Conservation (phyloP, 2,329 filamentous ascomycete species). For the Simplicillium aogashimaense region DNA sequence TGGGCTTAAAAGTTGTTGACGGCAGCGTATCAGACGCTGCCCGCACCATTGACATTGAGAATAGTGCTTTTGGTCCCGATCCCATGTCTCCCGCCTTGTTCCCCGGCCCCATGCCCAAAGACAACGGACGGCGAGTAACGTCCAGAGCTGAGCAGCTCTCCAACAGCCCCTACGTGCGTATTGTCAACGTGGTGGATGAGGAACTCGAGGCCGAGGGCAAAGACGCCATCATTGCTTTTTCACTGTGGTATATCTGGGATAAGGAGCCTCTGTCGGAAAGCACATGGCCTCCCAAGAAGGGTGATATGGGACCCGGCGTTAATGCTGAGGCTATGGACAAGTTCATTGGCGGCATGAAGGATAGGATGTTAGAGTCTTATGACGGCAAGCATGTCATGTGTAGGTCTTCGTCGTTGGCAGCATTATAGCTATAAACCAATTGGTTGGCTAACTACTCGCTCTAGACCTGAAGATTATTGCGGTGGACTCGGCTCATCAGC, state of each 20-base stretch:
- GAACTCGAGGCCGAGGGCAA: constrained; percentile 15
- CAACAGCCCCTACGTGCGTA: constrained; percentile 17
- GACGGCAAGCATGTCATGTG: constrained; percentile 22
- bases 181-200: constrained; percentile 25
- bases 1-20: constrained; percentile 4
- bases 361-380: constrained; percentile 18
- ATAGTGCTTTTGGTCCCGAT: constrained; percentile 4
- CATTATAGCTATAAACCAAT: not conserved
- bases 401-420: constrained; percentile 13
- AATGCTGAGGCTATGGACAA: constrained; percentile 22
- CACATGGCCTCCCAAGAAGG: constrained; percentile 11
- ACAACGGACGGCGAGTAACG: constrained; percentile 8
- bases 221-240: constrained; percentile 22
- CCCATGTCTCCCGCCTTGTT: constrained; percentile 21
- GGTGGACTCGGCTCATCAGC: constrained; percentile 25
- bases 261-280: constrained; percentile 8
- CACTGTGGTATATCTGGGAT: constrained; percentile 23
- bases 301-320: constrained; percentile 16
- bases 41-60: constrained; percentile 6
- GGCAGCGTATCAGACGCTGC: constrained; percentile 4
- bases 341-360: constrained; percentile 20
- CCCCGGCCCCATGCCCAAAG: constrained; percentile 12
- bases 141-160: constrained; percentile 11
- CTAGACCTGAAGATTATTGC: constrained; percentile 27
- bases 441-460: not conserved